Evolutionary conservation across 345 rosid genomes (phyloP), one percentile per base, ranked within the genome.

Genomic region (Eucalyptus curtisii): DNA sequence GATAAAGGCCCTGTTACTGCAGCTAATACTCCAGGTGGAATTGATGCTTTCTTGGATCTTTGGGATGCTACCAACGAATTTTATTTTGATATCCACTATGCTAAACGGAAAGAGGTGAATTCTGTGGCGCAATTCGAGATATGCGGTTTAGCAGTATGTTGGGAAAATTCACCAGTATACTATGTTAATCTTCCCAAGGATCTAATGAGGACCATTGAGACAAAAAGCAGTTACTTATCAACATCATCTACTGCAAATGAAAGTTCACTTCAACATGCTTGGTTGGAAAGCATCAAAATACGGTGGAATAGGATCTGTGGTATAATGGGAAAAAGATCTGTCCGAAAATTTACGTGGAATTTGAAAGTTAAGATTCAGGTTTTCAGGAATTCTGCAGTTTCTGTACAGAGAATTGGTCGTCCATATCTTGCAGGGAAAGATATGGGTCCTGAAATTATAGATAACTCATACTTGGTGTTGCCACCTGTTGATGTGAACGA

Each of bases 71-170:
- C 90, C 88, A 86, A 44, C n/a, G 98, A 96, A 82, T 97, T 95
- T 91, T 96, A 90, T 93, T 97, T 97, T 93, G 99, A 97, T 53
- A 86, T 97, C 87, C 99, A 97, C 92, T 97, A 95, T 86, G 94
- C 87, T 88, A 96, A 93, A 91, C 88, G 91, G 89, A 91, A 94
- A 87, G 94, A 91, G 91, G 80, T 91, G 85, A 94, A 93, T 86
- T 90, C 94, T 57, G 85, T 86, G 90, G 91, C 87, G 86, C 92
- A 91, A 22, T 97, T 94, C 90, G 99, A 97, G 92, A 90, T 96
- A 90, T 96, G 95, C 90, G 99, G 99, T 88, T 93, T 97, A 85
- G 98, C 99, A 22, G 91, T 97, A 89, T 97, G 99, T 92, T 97
- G 98, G 99, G 95, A 93, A 87, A 91, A 91, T 90, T 96, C 99